Evolutionary conservation across 1,284 basidiomycete species (phyloP), one percentile per base, ranked within the genome.

Genomic region (Porogramme epimiltina): DNA sequence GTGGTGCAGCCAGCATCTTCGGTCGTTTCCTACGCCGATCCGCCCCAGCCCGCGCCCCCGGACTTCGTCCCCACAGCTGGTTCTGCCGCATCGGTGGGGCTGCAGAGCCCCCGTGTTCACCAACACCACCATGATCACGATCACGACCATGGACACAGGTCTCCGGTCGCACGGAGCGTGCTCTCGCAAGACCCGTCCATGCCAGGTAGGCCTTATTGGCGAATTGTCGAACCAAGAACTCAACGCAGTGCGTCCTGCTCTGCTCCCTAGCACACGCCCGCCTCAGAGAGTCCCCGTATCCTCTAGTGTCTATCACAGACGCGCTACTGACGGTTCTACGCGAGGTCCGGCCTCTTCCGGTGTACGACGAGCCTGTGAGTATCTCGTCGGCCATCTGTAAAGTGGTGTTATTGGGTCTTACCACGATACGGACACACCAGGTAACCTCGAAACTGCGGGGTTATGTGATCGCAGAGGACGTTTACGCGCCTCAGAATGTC

Each of bases 201-300:
- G 10, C 76, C 83, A 59, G 84, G 89, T 87, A 69, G 13, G 34
- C 34, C 8, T 20, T 41, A 25, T 19, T 46, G 31, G 50, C 11
- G 51, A 49, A 26, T 25, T 53, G 34, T 50, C 47, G 45, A 51
- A 45, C 41, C 42, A 28, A 42, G 42, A 38, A 18, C 42, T 42
- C 51, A 45, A 43, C 41, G 37, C 45, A 20, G 38, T 52, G 45
- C 26, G 48, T 52, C 26, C 22, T 23, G n/a, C 38, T 15, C 38
- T 26, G 42, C 28, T 42, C 13, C 19, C 15, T 57, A 88, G 87
- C 80, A 5, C 80, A 89, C 18, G 70, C 80, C 23, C 81, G 91
- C 16, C 82, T 85, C 59, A 78, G 91, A 43, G 72, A 80, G 37
- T 94, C 91, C 0, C 92, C 90, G 0, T 95, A 89, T 63, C 83